These are phyloP conservation scores for Trypethelium eluteriae DNA, from an alignment of 495 filamentous ascomycete genomes.

Conservation along the genomic window DNA sequence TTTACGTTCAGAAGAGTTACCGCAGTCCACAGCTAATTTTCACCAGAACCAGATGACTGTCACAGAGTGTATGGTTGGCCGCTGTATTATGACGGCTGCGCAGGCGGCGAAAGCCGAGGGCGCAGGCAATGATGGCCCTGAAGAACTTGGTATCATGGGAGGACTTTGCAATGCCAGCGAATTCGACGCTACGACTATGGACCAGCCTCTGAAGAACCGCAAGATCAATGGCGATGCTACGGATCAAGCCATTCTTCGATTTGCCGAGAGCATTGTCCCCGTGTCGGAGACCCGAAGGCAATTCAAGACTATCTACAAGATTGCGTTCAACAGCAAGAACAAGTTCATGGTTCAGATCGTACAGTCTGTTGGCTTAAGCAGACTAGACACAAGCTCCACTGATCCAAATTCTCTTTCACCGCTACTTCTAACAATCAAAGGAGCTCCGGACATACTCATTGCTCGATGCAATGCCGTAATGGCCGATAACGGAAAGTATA, in stretches of 20 bases:
- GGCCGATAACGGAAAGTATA: conserved; percentile 41
- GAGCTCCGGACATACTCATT: conserved; percentile 57
- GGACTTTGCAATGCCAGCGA: conserved; percentile 63
- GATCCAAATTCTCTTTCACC: conserved; percentile 24
- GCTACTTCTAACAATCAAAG: conserved; percentile 53
- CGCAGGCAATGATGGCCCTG: conserved; percentile 18
- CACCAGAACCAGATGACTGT: conserved; percentile 53
- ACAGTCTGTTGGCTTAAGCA: not conserved
- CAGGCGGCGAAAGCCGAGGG: conserved; percentile 11
- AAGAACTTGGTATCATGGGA: conserved; percentile 33
- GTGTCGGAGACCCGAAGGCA: conserved; percentile 43
- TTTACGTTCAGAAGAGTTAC: not conserved
- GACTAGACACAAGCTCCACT: not conserved
- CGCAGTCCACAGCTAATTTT: not conserved
- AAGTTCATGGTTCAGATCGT: conserved; percentile 57
- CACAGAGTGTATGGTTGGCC: conserved; percentile 46
- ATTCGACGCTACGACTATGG: conserved; percentile 54
- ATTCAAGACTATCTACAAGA: conserved; percentile 54
- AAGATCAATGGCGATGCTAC: conserved; percentile 65
- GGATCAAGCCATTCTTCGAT: conserved; percentile 60
- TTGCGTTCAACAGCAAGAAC: conserved; percentile 72
- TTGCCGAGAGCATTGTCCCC: conserved; percentile 51
- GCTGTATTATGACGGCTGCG: conserved; percentile 23
- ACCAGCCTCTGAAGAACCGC: conserved; percentile 47
- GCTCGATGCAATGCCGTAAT: conserved; percentile 46